Percentiles rank a stretch among this genome's conserved stretches.
Evolutionary conservation across 2,329 filamentous ascomycete genomes (phyloP).

Genomic region (Uncinocarpus reesii): DNA sequence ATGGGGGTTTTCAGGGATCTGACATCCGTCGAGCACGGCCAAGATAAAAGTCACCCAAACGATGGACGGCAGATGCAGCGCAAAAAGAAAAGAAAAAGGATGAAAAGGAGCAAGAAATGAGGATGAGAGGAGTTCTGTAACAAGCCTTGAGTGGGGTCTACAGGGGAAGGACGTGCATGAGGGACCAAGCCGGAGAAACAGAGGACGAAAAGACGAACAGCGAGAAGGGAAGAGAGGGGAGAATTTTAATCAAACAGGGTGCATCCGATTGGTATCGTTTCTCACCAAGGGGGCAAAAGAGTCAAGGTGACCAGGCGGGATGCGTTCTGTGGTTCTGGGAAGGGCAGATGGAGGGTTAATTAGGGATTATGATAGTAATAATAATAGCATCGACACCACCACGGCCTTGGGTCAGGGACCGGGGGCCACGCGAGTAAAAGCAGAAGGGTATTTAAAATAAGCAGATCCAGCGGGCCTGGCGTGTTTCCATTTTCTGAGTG

Average conservation of each 20-base stretch:
- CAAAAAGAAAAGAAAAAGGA: not conserved
- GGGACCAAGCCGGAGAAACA: not conserved
- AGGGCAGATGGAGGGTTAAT: no score
- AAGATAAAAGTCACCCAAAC: not conserved
- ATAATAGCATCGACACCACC: slow-evolving; percentile 1
- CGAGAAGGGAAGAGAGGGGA: not conserved
- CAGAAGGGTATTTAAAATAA: not conserved
- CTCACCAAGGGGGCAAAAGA: not conserved
- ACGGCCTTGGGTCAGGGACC: slow-evolving; percentile 2
- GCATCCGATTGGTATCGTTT: slow-evolving; percentile 10
- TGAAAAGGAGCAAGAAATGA: no score
- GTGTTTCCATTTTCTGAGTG: not conserved
- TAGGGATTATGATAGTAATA: slow-evolving; percentile 1
- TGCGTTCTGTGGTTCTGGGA: not conserved
- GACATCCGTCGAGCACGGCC: slow-evolving; percentile 8
- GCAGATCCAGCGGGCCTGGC: not conserved
- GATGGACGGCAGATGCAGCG: not conserved
- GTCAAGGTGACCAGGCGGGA: not conserved
- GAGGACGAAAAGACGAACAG: not conserved
- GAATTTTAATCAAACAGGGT: slow-evolving; percentile 1
- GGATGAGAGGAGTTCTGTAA: slow-evolving; percentile 3
- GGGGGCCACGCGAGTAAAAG: not conserved
- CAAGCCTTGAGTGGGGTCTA: slow-evolving; percentile 8
- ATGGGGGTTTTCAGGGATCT: slow-evolving; percentile 8
- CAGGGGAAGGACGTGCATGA: not conserved